A percentile compares a stretch with the other conserved stretches of the same genome.
Conservation (phyloP, 2,329 filamentous ascomycete species). For the Fusarium annulatum region DNA sequence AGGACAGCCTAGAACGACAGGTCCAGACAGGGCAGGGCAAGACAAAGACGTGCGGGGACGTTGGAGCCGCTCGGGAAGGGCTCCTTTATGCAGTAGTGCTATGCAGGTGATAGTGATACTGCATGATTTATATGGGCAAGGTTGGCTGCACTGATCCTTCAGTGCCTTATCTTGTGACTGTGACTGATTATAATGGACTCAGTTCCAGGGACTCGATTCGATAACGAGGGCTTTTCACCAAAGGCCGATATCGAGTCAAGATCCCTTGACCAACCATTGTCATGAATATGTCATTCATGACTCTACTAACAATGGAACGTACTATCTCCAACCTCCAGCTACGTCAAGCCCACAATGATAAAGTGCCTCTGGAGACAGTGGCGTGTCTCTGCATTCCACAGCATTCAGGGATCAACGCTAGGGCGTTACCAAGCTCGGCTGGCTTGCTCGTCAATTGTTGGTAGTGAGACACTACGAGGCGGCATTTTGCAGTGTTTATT, state of each 20-base stretch:
- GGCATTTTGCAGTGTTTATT: slow-evolving; percentile 15
- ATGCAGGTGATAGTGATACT: slow-evolving; percentile 29
- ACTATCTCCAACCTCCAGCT: slow-evolving; percentile 20
- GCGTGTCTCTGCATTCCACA: slow-evolving; percentile 33
- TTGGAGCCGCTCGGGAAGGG: slow-evolving; percentile 18
- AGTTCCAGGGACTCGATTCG: slow-evolving; percentile 5
- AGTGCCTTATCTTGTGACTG: not conserved
- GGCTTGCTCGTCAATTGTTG: slow-evolving; percentile 19
- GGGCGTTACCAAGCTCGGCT: slow-evolving; percentile 35
- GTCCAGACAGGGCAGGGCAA: not conserved
- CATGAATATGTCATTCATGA: not conserved
- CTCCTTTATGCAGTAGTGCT: slow-evolving; percentile 17
- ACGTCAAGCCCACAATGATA: slow-evolving; percentile 17
- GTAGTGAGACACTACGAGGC: slow-evolving; percentile 28
- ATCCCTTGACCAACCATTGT: slow-evolving; percentile 9
- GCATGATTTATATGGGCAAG: slow-evolving; percentile 31
- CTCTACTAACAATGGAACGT: not conserved
- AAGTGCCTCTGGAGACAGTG: slow-evolving; percentile 26
- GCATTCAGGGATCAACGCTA: slow-evolving; percentile 30
- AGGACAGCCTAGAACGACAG: not conserved
- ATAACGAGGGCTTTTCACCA: not conserved
- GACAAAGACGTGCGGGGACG: slow-evolving; percentile 6
- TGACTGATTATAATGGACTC: not conserved
- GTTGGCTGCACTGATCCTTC: slow-evolving; percentile 5
- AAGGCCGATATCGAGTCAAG: slow-evolving; percentile 1